Base-by-base conservation (phyloP, 768 basidiomycete genomes). In the Phaffia australis region DNA sequence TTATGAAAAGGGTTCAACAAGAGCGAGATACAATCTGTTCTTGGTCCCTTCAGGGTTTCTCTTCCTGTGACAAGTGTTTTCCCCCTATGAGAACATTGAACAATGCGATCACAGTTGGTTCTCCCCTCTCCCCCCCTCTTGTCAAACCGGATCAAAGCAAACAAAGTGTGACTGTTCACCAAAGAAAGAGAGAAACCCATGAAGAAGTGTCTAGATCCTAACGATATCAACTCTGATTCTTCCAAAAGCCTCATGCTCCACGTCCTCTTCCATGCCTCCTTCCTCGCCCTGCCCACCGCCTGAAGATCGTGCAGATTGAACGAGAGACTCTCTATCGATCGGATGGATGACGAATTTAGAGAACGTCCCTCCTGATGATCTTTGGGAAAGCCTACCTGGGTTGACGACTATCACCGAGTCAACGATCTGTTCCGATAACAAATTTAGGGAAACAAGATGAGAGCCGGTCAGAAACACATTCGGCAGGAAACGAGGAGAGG, bases 341-440 rank as follows among this genome's bases (percentile, higher is more conserved):
- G 79, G 78, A 51, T 79, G 77, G 32, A 80, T 72, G 18, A 71
- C 69, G 32, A 80, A 64, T 52, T 77, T 74, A 29, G 78, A 77
- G 50, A 75, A 80, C 47, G 78, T 79, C 0, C 79, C 79, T 2
- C 75, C 77, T n/a, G 75, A 63, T 47, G 73, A 71, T 4, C 74
- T 61, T 56, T 75, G 71, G 25, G 73, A 71, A 21, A 92, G 76
- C 71, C 82, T 85, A 0, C 88, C 88, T 0, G 95, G 92, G 73
- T 99, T 99, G 70, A 98, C 76, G n/a, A 86, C 82, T 3, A 81
- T 79, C 1, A 87, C 88, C 14, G 81, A 81, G 72, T 91, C 85
- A 46, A 95, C 84, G 60, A 82, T 79, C 93, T 95, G 69, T 3
- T 19, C 18, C 11, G 35, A 5, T 42, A 42, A 5, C 55, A 9